Percentiles rank a stretch among this genome's conserved stretches.
phyloP scores from a whole-genome alignment of 495 filamentous ascomycete genomes.

The Amphirosellinia nigrospora region DNA sequence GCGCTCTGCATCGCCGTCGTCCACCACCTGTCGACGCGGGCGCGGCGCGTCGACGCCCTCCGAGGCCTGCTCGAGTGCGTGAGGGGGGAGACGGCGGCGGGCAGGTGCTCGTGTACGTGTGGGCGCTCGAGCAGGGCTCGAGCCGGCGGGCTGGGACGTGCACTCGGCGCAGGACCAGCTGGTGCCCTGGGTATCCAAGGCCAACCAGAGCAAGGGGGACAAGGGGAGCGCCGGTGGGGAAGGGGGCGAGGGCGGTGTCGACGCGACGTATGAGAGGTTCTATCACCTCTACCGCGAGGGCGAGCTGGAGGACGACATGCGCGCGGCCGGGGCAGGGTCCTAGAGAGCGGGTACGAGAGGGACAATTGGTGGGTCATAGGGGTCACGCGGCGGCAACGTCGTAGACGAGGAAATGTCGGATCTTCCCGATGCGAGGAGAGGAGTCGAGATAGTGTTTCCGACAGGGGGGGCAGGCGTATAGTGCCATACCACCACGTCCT shows the following conservation, averaged over 20 bases:
- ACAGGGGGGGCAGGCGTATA: conserved; percentile 8
- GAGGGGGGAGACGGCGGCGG: conserved; percentile 52
- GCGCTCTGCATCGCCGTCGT: conserved; percentile 94
- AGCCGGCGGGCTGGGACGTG: conserved; percentile 94
- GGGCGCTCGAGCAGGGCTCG: conserved; percentile 90
- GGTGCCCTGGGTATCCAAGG: conserved; percentile 89
- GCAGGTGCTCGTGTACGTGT: conserved; percentile 85
- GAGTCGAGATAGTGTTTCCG: conserved; percentile 3
- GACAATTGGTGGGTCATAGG: conserved; percentile 93
- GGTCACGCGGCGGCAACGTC: conserved; percentile 20
- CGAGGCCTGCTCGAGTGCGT: conserved; percentile 69
- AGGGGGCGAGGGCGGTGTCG: conserved; percentile 34
- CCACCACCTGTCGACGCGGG: conserved; percentile 89
- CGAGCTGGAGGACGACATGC: conserved; percentile 84
- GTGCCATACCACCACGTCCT: not conserved
- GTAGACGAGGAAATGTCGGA: not conserved
- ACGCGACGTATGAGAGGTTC: conserved; percentile 79
- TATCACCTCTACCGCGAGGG: conserved; percentile 91
- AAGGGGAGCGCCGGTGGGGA: conserved; percentile 25
- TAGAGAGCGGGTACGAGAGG: conserved; percentile 89
- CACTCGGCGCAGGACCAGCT: conserved; percentile 84
- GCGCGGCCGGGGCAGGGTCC: conserved; percentile 74
- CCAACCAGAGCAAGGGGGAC: conserved; percentile 38
- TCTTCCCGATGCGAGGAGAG: conserved; percentile 10
- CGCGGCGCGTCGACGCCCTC: conserved; percentile 75